These are phyloP conservation scores for Aspergillus texensis DNA, from an alignment of 2,329 filamentous ascomycete species.

Conservation along the genomic window DNA sequence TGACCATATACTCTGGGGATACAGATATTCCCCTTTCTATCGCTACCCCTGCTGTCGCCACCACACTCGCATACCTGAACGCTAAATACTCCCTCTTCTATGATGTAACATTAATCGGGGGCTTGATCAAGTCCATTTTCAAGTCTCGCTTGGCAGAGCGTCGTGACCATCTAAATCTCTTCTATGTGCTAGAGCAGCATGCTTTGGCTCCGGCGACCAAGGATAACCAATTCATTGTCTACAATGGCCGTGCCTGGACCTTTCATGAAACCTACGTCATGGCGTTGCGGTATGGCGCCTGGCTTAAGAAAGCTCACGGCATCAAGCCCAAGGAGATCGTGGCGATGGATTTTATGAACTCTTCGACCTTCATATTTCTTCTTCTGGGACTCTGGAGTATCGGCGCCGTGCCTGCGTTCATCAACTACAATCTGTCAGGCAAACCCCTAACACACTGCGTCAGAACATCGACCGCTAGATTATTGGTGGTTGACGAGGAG, in stretches of 20 bases:
- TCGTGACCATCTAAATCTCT: slow-evolving; percentile 67
- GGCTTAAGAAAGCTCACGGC: slow-evolving; percentile 66
- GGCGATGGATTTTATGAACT: slow-evolving; percentile 80
- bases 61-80: slow-evolving; percentile 76
- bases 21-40: slow-evolving; percentile 42
- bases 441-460: slow-evolving; percentile 75
- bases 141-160: slow-evolving; percentile 53
- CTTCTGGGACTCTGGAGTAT: slow-evolving; percentile 80
- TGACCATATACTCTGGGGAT: neutral
- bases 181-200: slow-evolving; percentile 72
- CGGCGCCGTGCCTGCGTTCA: slow-evolving; percentile 79
- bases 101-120: slow-evolving; percentile 64
- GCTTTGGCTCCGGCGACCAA: slow-evolving; percentile 60
- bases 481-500: slow-evolving; percentile 72
- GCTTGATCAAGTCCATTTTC: slow-evolving; percentile 52
- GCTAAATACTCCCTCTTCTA: slow-evolving; percentile 68
- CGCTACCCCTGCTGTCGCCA: slow-evolving; percentile 64
- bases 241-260: slow-evolving; percentile 69
- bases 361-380: slow-evolving; percentile 74
- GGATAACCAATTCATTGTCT: slow-evolving; percentile 63
- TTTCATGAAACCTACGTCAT: slow-evolving; percentile 75
- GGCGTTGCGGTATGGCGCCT: slow-evolving; percentile 72
- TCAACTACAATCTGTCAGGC: slow-evolving; percentile 82
- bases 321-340: slow-evolving; percentile 75
- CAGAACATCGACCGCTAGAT: slow-evolving; percentile 64